Base-by-base conservation (phyloP, 495 filamentous ascomycete species). In the Viridothelium virens region DNA sequence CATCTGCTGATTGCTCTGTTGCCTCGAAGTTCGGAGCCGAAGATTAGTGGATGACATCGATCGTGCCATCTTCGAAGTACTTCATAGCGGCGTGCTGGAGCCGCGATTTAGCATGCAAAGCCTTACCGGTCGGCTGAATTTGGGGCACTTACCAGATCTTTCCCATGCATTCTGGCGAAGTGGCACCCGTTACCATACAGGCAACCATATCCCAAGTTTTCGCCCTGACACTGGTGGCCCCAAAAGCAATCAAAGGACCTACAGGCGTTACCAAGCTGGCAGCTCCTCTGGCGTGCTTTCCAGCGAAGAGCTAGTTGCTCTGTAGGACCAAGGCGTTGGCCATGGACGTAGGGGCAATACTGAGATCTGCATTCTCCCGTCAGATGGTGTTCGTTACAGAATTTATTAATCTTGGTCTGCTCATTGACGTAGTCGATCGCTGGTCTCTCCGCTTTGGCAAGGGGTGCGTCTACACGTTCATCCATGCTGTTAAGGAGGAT, bases 321-420 rank as follows among this genome's bases (percentile, higher is more conserved):
- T 36, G 63, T 69, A 1, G 63, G 56, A 1, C 65, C 64, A 11
- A 78, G 63, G 6, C 68, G 66, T n/a, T 70, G 68, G 12, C 67
- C 76, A 56, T 78, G 76, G 12, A 63, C 53, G 67, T 75, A 77
- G 25, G 66, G 64, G 67, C 76, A 78, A 62, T 70, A 70, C 16
- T 67, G 59, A 2, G 18, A 53, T 33, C 61, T 16, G 65, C 76
- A 78, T 36, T 70, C 66, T 18, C 76, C 75, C n/a, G 34, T 68
- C 0, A 78, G 67, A 68, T 77, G 75, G 63, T 71, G 75, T 61
- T 73, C 66, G 65, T 78, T 78, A 67, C 76, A 78, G 48, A 71
- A 63, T 16, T 72, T 72, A 46, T 70, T 72, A 12, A 65, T 63
- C 38, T 70, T 68, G 38, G 74, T 69, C 14, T 70, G 71, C 1